Base-by-base conservation (phyloP, 768 basidiomycete species). In the Boletus sp. region DNA sequence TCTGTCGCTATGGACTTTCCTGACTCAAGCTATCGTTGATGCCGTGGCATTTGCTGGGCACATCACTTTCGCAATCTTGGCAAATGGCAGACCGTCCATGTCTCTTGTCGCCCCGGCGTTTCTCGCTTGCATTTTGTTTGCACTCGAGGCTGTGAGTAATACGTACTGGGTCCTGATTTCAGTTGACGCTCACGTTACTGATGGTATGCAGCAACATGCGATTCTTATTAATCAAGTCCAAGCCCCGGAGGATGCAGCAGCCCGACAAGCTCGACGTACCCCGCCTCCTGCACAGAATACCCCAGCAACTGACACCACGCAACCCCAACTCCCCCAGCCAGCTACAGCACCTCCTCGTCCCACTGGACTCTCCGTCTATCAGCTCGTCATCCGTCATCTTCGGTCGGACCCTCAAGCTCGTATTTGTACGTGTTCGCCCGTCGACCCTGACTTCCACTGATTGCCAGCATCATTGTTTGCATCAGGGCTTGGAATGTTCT, bases 1-100 rank as follows among this genome's bases (percentile, higher is more conserved):
- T 15, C 78, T 94, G 9, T 95, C 92, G 3, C 77, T 89, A 7
- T 94, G 90, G 87, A 83, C 87, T 1, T 92, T 95, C 68, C 77
- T 93, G 20, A 75, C 85, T 7, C 92, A 94, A 71, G 82, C 87
- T 6, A 81, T 86, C 1, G 81, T 91, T 18, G 94, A 97, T 66
- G 83, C 89, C 0, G 85, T 93, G 42, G 85, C 90, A 0, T 95
- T 96, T 68, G 90, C 90, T 18, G 89, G 89, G 0, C 92, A 95
- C 64, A 85, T 94, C 52, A 94, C 92, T 0, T 87, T 96, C 56
- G 92, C 90, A 5, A 88, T 95, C 54, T 74, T 94, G 37, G 85
- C 90, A 3, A 89, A 94, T 58, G 92, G 92, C 42, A 76, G 86
- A 32, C 83, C 92, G 2, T 92, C 92, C 1, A 71, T 96, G 24